These are phyloP conservation scores for Eucommia ulmoides DNA, from an alignment of 257 asterid genomes.

Conservation along the genomic window DNA sequence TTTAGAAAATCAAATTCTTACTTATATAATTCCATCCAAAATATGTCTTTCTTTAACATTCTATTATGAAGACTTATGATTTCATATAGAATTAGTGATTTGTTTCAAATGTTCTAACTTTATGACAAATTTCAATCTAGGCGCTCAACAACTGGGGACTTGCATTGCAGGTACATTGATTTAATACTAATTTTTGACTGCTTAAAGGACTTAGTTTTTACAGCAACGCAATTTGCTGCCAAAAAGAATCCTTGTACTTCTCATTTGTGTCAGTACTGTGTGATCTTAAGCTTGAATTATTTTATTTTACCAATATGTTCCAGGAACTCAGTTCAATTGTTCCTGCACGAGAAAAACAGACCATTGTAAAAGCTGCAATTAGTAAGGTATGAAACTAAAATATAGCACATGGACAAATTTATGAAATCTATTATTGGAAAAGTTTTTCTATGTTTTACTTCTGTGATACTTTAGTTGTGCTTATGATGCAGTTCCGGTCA, in stretches of 20 bases:
- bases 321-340: slow-evolving; percentile 98
- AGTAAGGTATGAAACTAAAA: slow-evolving; percentile 51
- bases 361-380: slow-evolving; percentile 85
- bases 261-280: slow-evolving; percentile 5
- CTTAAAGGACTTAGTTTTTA: background rate
- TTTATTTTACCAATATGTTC: slow-evolving; percentile 14
- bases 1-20: slow-evolving; percentile 2
- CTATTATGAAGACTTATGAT: background rate
- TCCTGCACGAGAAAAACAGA: slow-evolving; percentile 96
- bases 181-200: background rate
- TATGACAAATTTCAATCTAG: slow-evolving; percentile 28
- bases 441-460: background rate
- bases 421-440: slow-evolving; percentile 1
- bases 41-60: background rate
- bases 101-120: slow-evolving; percentile 23
- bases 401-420: slow-evolving; percentile 4
- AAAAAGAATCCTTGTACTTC: slow-evolving; percentile 1
- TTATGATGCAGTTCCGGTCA: slow-evolving; percentile 71
- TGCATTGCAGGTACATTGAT: slow-evolving; percentile 81
- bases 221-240: slow-evolving; percentile 2
- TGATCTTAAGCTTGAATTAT: slow-evolving; percentile 6
- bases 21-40: background rate
- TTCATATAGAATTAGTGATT: background rate
- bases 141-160: slow-evolving; percentile 99
- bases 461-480: slow-evolving; percentile 9